These are phyloP conservation scores for Vigna hirtella DNA, from an alignment of 306 rosid species.

Conservation along the genomic window DNA sequence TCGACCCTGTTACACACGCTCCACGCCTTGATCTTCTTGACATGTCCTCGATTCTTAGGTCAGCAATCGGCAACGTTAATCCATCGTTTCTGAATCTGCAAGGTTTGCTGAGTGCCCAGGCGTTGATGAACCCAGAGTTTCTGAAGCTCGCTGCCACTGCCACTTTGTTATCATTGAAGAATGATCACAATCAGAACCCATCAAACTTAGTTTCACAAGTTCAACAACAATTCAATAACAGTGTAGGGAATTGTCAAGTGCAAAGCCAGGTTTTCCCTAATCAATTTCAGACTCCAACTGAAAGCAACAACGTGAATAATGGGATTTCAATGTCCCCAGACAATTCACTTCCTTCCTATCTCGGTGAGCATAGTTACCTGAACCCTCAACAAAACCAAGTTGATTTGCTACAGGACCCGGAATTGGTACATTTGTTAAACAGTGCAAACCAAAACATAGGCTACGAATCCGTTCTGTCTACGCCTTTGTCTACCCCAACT, in stretches of 20 bases:
- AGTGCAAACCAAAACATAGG: conserved; percentile 44
- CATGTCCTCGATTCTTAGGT: conserved; percentile 63
- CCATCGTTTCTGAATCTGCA: conserved; percentile 64
- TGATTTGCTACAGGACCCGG: conserved; percentile 48
- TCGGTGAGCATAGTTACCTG: conserved; percentile 36
- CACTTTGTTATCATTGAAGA: conserved; percentile 58
- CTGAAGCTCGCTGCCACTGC: conserved; percentile 63
- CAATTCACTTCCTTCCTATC: conserved; percentile 46
- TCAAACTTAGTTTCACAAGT: conserved; percentile 38
- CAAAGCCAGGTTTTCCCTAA: conserved; percentile 48
- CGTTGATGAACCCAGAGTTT: conserved; percentile 67
- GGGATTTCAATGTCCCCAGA: conserved; percentile 51
- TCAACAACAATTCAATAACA: conserved; percentile 44
- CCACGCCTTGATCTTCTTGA: conserved; percentile 88
- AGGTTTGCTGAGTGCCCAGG: conserved; percentile 62
- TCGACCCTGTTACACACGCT: conserved; percentile 90
- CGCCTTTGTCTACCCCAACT: conserved; percentile 71
- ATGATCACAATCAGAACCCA: conserved; percentile 54
- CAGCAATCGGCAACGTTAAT: conserved; percentile 53
- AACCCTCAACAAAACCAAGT: conserved; percentile 47
- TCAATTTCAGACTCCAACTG: conserved; percentile 48
- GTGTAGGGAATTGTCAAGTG: conserved; percentile 40
- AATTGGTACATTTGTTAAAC: conserved; percentile 44
- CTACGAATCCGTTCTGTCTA: conserved; percentile 67
- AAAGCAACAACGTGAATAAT: conserved; percentile 37